phyloP scores from a whole-genome alignment of 2,329 filamentous ascomycete species.

The Cordyceps javanica region DNA sequence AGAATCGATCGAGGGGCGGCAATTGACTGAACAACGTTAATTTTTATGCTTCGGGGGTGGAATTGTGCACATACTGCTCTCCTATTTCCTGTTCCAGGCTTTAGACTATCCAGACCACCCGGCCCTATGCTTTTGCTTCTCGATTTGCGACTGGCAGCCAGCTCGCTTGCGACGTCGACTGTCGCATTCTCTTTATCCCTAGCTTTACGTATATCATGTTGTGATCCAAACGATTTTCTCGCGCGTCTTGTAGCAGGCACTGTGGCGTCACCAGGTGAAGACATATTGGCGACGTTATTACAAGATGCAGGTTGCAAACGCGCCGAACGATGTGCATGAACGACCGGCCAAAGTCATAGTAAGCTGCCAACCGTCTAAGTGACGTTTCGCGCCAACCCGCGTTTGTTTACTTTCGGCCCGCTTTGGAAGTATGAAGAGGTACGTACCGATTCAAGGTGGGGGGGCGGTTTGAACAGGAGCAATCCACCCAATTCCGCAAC shows the following conservation, averaged over 20 bases:
- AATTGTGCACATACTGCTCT: slow-evolving; percentile 57
- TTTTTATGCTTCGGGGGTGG: neutral
- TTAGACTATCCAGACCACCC: slow-evolving; percentile 78
- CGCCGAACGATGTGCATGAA: slow-evolving; percentile 8
- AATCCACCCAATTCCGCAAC: neutral
- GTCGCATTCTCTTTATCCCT: slow-evolving; percentile 76
- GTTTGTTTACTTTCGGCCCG: slow-evolving; percentile 33
- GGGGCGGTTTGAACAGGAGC: neutral
- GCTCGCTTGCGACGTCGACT: slow-evolving; percentile 52
- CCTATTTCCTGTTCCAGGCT: slow-evolving; percentile 67
- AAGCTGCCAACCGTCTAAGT: neutral
- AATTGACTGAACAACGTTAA: slow-evolving; percentile 40
- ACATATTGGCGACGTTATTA: slow-evolving; percentile 24
- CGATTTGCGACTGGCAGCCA: slow-evolving; percentile 54
- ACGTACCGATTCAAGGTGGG: slow-evolving; percentile 17
- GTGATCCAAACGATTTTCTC: slow-evolving; percentile 66
- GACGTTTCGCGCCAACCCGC: slow-evolving; percentile 24
- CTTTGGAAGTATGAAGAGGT: slow-evolving; percentile 7
- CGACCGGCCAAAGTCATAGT: neutral
- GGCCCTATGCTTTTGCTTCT: slow-evolving; percentile 96
- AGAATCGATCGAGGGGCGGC: slow-evolving; percentile 64
- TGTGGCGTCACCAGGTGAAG: slow-evolving; percentile 35
- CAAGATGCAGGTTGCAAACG: slow-evolving; percentile 11
- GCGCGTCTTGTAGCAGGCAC: slow-evolving; percentile 50
- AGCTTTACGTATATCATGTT: slow-evolving; percentile 44